Conservation (phyloP, 768 basidiomycete genomes). For the Amylocystis lapponica region DNA sequence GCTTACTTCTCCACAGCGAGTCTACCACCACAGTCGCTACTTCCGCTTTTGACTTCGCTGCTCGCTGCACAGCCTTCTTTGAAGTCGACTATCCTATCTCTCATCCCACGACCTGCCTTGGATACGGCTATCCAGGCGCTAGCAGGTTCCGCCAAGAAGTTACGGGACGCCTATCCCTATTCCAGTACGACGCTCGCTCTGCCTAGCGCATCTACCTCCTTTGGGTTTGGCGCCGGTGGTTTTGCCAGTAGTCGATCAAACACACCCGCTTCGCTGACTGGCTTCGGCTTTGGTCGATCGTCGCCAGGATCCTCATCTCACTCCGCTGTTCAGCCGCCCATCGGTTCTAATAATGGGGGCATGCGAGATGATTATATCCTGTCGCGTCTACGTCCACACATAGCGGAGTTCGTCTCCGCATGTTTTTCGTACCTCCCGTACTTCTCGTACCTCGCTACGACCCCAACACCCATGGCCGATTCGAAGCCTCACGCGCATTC, state of each 20-base stretch:
- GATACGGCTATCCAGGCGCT: constrained; percentile 69
- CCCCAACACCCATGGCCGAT: constrained; percentile 20
- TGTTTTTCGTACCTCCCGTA: constrained; percentile 82
- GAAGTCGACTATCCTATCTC: constrained; percentile 63
- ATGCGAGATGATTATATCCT: constrained; percentile 82
- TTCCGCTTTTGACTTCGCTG: constrained; percentile 68
- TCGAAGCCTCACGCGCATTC: constrained; percentile 18
- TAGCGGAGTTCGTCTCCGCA: constrained; percentile 70
- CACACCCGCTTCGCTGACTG: constrained; percentile 3
- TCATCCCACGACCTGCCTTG: constrained; percentile 82
- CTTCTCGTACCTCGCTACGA: constrained; percentile 56
- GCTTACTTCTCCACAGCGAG: too few relatives aligned
- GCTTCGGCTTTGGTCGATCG: constrained; percentile 22
- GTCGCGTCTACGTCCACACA: constrained; percentile 68
- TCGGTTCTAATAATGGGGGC: constrained; percentile 24
- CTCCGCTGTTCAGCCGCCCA: constrained; percentile 9
- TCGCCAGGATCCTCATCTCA: constrained; percentile 1
- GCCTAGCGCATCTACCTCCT: constrained; percentile 25
- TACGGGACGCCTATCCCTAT: constrained; percentile 81
- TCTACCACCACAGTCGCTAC: constrained; percentile 68
- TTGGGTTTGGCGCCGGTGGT: constrained; percentile 21
- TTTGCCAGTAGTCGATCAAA: constrained; percentile 5
- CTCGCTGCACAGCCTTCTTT: constrained; percentile 63
- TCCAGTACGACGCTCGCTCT: constrained; percentile 43
- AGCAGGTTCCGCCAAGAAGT: constrained; percentile 60